These are phyloP conservation scores for Scutellaria baicalensis DNA, from an alignment of 257 asterid species.

Conservation along the genomic window DNA sequence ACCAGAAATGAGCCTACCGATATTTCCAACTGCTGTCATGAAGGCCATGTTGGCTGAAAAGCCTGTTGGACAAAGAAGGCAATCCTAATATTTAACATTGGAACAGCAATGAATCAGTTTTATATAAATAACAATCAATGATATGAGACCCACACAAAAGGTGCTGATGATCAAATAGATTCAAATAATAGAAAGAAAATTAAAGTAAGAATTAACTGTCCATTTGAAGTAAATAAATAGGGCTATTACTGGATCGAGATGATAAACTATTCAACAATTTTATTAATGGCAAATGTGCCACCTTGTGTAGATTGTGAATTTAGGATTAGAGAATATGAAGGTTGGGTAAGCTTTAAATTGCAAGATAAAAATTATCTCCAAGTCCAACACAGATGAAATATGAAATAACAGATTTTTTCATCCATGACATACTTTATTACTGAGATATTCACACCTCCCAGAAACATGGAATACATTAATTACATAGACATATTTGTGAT, in stretches of 20 bases:
- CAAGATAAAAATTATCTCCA: neutral
- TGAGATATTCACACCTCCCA: neutral
- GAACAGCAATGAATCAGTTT: constrained; percentile 38
- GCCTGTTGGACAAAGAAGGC: constrained; percentile 99
- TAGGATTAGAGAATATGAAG: neutral
- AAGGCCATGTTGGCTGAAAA: constrained; percentile 99
- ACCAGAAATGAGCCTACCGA: constrained; percentile 54
- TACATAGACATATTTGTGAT: neutral
- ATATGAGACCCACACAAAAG: neutral
- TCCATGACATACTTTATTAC: neutral
- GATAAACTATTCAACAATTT: neutral
- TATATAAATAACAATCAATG: neutral
- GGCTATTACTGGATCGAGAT: neutral
- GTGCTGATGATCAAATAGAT: neutral
- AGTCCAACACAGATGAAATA: neutral
- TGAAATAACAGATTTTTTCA: neutral
- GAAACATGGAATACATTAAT: neutral
- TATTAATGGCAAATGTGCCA: neutral
- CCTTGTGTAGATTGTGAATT: neutral
- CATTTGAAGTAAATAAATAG: neutral
- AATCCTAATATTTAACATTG: constrained; percentile 75
- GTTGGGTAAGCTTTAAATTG: neutral
- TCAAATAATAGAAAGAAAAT: neutral
- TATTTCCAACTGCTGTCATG: constrained; percentile 75
- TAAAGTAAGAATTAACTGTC: neutral